Evolutionary conservation across 2,329 filamentous ascomycete genomes (phyloP), one percentile per base, ranked within the genome.

Genomic region (Colletotrichum chrysophilum): DNA sequence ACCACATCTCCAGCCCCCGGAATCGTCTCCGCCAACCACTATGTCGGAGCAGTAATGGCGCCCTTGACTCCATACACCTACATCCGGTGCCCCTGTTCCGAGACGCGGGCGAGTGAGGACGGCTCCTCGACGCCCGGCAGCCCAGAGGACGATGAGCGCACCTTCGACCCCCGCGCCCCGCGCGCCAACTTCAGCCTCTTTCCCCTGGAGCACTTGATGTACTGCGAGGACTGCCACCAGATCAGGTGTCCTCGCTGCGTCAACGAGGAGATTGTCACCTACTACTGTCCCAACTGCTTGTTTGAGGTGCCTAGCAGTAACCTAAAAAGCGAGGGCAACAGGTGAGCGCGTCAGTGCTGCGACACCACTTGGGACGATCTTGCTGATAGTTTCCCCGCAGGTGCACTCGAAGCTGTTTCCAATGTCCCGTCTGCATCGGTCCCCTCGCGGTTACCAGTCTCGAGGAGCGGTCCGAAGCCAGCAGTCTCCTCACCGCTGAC

Each of bases 201-300:
- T 82, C 96, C 97, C 1, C 92, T 98, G 60, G 96, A 98, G 82
- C 93, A 98, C 82, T 91, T 99, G 30, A 90, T 98, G 55, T 99
- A 98, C 87, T 99, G 97, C 87, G 96, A 98, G 83, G 97, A 98
- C 83, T 99, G 97, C 84, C 95, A 98, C 83, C 94, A 98, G 85
- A 98, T 98, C 77, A 94, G 97, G 79, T 99, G 97, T 83, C 95
- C 95, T 7, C 90, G 96, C 86, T 99, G 97, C 82, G 94, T 97
- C 70, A 91, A 93, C 64, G 97, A 99, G 83, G 97, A 99, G 86
- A 96, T 98, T 71, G 93, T 98, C 64, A 97, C 95, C 70, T 98
- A 96, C 89, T 99, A 95, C 85, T 99, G 97, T 81, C 97, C 97
- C 7, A 96, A 93, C 83, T 99, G 97, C 83, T 87, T 99, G 73